These are phyloP conservation scores for Rhizopus microsporus DNA, from an alignment of 371 early-diverging fungal species.

Conservation along the genomic window DNA sequence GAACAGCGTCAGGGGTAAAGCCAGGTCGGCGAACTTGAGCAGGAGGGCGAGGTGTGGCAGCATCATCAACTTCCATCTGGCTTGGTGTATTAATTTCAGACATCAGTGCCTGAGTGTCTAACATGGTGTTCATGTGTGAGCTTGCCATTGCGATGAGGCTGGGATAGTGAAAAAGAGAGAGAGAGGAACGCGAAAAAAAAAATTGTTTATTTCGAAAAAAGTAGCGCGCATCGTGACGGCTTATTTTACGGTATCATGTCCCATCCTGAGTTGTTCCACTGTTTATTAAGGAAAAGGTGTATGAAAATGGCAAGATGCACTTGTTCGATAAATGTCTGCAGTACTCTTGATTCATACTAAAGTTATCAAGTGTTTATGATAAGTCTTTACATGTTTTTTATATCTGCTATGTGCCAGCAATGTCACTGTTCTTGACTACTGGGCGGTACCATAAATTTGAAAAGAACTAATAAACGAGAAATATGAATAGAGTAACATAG, in stretches of 20 bases:
- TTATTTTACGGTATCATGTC: not conserved
- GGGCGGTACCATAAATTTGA: too few relatives aligned
- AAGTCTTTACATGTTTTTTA: too few relatives aligned
- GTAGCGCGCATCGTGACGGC: conserved; percentile 15
- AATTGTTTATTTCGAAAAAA: conserved; percentile 24
- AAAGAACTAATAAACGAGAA: too few relatives aligned
- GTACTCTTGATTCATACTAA: too few relatives aligned
- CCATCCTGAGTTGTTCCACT: too few relatives aligned
- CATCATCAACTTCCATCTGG: conserved; percentile 35
- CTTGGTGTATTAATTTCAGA: conserved; percentile 33
- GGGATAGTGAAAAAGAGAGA: not conserved
- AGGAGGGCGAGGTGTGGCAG: conserved; percentile 19
- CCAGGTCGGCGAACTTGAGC: conserved; percentile 28
- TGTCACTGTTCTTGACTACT: too few relatives aligned
- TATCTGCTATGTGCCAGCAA: too few relatives aligned
- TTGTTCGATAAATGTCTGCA: too few relatives aligned
- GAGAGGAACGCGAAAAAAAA: conserved; percentile 15
- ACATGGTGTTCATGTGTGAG: conserved; percentile 21
- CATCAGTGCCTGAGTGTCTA: conserved; percentile 31
- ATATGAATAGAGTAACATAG: too few relatives aligned
- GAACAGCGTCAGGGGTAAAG: conserved; percentile 18
- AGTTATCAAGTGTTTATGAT: too few relatives aligned
- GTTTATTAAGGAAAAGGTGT: not conserved
- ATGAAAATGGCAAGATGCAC: not conserved
- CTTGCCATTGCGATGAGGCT: not conserved